Conservation (phyloP, 257 asterid genomes). For the Fraxinus cuspidata region DNA sequence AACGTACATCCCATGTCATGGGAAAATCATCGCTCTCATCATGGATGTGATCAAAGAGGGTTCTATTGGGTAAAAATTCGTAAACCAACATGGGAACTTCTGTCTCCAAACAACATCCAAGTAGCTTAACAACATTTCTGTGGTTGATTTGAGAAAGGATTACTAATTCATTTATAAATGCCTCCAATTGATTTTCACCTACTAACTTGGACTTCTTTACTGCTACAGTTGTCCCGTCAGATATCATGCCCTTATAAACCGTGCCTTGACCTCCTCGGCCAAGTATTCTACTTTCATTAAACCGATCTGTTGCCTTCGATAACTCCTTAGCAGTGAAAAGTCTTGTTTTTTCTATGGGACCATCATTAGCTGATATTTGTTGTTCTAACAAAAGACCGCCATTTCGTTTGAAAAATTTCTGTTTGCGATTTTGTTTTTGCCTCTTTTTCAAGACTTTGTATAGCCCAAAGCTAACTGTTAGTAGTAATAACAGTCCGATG, state of each 20-base stretch:
- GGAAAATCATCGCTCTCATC: slow-evolving; percentile 23
- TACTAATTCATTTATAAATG: slow-evolving; percentile 42
- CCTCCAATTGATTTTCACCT: slow-evolving; percentile 23
- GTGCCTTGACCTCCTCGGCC: slow-evolving; percentile 47
- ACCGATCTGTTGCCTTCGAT: slow-evolving; percentile 40
- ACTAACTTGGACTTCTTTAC: slow-evolving; percentile 34
- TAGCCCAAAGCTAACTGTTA: slow-evolving; percentile 15
- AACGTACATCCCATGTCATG: slow-evolving; percentile 38
- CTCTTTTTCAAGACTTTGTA: slow-evolving; percentile 35
- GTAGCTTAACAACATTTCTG: slow-evolving; percentile 34
- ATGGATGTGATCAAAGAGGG: slow-evolving; percentile 35
- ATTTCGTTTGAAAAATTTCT: slow-evolving; percentile 29
- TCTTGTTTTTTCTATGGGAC: slow-evolving; percentile 22
- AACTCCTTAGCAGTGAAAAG: slow-evolving; percentile 41
- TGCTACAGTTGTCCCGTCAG: slow-evolving; percentile 41
- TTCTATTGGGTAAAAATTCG: slow-evolving; percentile 38
- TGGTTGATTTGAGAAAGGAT: slow-evolving; percentile 38
- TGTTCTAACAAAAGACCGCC: slow-evolving; percentile 29
- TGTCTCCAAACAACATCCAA: slow-evolving; percentile 44
- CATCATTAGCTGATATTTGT: slow-evolving; percentile 14
- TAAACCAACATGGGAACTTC: slow-evolving; percentile 37
- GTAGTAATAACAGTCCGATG: slow-evolving; percentile 21
- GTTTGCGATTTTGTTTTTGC: slow-evolving; percentile 15
- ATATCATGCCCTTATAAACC: slow-evolving; percentile 44
- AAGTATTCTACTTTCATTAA: slow-evolving; percentile 34